A percentile compares a stretch with the other conserved stretches of the same genome.
Evolutionary conservation across 1,284 basidiomycete genomes (phyloP).

Genomic region (Ganoderma boninense): DNA sequence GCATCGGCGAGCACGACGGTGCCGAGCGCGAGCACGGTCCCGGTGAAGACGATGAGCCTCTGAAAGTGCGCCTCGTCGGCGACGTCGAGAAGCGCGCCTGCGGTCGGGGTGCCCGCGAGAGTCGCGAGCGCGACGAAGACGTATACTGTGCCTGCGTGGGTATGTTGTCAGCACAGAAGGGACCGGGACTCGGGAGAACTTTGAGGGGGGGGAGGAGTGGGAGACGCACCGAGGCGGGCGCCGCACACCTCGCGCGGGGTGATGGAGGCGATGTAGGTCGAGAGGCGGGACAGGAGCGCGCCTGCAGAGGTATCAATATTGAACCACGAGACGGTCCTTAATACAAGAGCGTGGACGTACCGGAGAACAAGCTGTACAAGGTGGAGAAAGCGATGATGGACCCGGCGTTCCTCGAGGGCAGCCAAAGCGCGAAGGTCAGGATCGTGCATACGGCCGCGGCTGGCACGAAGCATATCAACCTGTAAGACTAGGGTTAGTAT

Average conservation of each 20-base stretch:
- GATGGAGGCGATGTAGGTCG: conserved; percentile 30
- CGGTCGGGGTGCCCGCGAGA: no score
- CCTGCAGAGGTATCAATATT: conserved; percentile 16
- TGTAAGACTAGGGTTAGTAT: neutral
- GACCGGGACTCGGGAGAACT: no score
- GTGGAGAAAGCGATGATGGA: conserved; percentile 29
- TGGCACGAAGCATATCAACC: conserved; percentile 27
- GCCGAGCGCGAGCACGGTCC: no score
- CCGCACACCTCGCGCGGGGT: conserved; percentile 31
- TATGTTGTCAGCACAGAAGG: neutral
- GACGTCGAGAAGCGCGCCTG: no score
- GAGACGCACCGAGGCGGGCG: conserved; percentile 26
- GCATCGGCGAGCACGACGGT: no score
- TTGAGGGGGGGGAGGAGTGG: no score
- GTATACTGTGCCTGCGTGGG: no score
- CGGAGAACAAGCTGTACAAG: conserved; percentile 29
- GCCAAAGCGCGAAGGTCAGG: conserved; percentile 26
- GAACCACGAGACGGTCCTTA: no score
- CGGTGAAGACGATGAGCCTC: no score
- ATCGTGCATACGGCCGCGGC: conserved; percentile 22
- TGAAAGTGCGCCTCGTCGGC: no score
- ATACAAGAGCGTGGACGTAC: neutral
- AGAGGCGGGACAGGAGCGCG: conserved; percentile 26
- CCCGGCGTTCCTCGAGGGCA: conserved; percentile 24
- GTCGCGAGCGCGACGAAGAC: no score